A percentile compares a stretch with the other conserved stretches of the same genome.
These are phyloP conservation scores for Coemansia sp. DNA, from an alignment of 192 early-diverging fungal genomes.

Conservation along the genomic window DNA sequence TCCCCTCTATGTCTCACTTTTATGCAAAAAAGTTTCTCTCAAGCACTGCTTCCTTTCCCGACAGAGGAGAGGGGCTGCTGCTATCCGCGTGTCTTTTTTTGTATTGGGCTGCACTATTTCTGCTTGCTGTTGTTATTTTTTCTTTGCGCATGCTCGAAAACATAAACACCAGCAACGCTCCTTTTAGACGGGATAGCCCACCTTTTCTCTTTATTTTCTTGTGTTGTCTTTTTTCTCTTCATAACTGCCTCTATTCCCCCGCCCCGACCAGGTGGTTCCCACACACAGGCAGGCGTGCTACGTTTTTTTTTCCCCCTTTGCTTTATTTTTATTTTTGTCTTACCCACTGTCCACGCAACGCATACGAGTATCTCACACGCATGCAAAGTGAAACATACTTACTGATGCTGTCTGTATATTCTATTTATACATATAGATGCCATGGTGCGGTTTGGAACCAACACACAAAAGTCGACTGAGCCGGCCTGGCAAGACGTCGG, in stretches of 20 bases:
- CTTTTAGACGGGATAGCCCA: neutral
- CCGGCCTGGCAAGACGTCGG: slow-evolving; percentile 74
- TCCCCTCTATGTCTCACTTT: neutral
- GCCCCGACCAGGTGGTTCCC: slow-evolving; percentile 16
- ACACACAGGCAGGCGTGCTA: slow-evolving; percentile 2
- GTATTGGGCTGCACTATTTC: slow-evolving; percentile 4
- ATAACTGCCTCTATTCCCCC: slow-evolving; percentile 10
- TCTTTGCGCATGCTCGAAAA: neutral
- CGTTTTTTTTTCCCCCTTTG: slow-evolving; percentile 10
- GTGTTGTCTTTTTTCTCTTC: slow-evolving; percentile 8
- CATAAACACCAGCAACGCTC: slow-evolving; percentile 16
- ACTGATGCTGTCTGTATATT: neutral
- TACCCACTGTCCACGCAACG: neutral
- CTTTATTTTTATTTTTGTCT: slow-evolving; percentile 8
- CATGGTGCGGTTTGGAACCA: slow-evolving; percentile 60
- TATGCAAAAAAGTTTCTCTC: slow-evolving; percentile 5
- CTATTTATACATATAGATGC: slow-evolving; percentile 33
- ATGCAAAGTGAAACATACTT: slow-evolving; percentile 9
- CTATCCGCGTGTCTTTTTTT: slow-evolving; percentile 6
- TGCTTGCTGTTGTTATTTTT: slow-evolving; percentile 5
- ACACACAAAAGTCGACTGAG: slow-evolving; percentile 55
- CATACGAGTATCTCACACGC: neutral
- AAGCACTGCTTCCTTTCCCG: slow-evolving; percentile 22
- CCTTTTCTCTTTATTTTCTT: slow-evolving; percentile 5
- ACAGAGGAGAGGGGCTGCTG: slow-evolving; percentile 1